phyloP scores from a whole-genome alignment of 164 flowering plant genomes.

The Annona squamosa region DNA sequence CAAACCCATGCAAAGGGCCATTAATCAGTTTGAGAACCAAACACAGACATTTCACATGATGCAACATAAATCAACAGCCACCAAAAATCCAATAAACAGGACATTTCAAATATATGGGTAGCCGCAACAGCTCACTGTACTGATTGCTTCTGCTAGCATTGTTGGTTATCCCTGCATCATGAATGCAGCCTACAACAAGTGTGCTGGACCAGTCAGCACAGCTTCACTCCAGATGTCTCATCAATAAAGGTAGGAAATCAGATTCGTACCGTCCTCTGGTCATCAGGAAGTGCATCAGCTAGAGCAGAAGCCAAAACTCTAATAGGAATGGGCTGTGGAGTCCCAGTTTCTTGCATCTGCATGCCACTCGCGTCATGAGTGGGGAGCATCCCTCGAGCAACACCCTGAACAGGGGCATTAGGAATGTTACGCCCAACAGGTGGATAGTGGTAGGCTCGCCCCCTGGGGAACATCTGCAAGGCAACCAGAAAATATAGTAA shows the following conservation, averaged over 20 bases:
- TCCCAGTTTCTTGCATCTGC: constrained; percentile 41
- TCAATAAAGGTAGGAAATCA: not conserved
- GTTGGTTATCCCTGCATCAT: no score
- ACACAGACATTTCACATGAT: no score
- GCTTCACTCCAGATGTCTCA: not conserved
- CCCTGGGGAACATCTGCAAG: constrained; percentile 72
- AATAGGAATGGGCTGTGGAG: constrained; percentile 44
- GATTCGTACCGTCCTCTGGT: constrained; percentile 64
- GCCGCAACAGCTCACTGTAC: no score
- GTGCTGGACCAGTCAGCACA: no score
- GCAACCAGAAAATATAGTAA: not conserved
- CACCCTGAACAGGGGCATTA: constrained; percentile 60
- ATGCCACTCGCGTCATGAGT: constrained; percentile 57
- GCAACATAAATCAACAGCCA: no score
- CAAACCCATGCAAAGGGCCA: no score
- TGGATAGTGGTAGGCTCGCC: constrained; percentile 59
- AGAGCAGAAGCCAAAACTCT: constrained; percentile 67
- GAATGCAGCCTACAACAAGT: no score
- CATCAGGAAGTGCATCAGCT: constrained; percentile 70
- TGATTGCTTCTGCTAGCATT: no score
- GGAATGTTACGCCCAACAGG: constrained; percentile 73
- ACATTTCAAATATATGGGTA: no score
- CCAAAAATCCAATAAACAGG: no score
- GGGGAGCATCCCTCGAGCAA: constrained; percentile 57
- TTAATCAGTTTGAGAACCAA: no score